Percentiles rank a stretch among this genome's conserved stretches.
phyloP scores from a whole-genome alignment of 345 rosid genomes.

The Gossypium australe region DNA sequence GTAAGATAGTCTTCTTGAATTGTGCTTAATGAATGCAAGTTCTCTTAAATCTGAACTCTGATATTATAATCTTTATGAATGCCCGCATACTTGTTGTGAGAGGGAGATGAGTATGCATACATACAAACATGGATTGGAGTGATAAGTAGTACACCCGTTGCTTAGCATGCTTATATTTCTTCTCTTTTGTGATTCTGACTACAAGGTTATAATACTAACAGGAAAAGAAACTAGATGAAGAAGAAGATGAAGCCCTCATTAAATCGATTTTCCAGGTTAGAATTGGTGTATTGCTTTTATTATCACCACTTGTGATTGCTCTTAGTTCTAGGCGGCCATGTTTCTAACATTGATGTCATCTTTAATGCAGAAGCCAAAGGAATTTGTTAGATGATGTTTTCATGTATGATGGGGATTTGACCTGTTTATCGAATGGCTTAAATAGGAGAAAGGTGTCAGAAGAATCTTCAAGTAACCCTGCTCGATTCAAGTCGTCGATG shows the following conservation, averaged over 20 bases:
- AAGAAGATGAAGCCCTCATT: constrained; percentile 69
- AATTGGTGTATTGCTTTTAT: background rate
- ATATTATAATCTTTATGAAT: background rate
- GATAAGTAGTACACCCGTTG: background rate
- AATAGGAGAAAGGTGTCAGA: background rate
- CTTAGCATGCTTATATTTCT: constrained; percentile 6
- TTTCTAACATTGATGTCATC: constrained; percentile 7
- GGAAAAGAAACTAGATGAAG: constrained; percentile 61
- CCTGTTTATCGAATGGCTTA: constrained; percentile 12
- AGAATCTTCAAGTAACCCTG: background rate
- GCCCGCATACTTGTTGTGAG: background rate
- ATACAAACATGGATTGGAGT: background rate
- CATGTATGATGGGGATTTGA: constrained; percentile 32
- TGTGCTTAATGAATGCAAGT: background rate
- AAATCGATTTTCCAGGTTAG: constrained; percentile 57
- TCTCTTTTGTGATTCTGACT: background rate
- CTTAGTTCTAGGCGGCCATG: background rate
- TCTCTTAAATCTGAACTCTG: background rate
- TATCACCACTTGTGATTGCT: background rate
- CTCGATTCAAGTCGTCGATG: no score
- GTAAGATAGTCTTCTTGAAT: background rate
- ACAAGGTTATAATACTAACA: constrained; percentile 13
- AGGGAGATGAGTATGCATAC: background rate
- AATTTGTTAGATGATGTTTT: constrained; percentile 43
- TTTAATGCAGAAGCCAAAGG: constrained; percentile 35